Base-by-base conservation (phyloP, 139 green algal genomes). In the Klebsormidium nitens region DNA sequence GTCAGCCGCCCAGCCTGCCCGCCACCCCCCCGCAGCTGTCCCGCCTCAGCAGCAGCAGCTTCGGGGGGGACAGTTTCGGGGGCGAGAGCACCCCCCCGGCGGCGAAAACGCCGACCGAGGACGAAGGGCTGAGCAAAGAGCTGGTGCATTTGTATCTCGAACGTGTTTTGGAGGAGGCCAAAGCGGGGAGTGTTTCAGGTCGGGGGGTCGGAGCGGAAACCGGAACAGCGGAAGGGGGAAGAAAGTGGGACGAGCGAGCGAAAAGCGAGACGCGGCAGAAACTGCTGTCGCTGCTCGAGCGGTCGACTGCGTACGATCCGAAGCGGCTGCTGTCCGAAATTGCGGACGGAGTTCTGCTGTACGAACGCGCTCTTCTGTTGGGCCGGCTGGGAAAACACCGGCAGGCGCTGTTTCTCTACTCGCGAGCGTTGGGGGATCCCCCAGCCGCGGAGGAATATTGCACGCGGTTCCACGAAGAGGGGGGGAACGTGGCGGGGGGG, bases 91-190 rank as follows among this genome's bases (percentile, higher is more conserved):
- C n/a, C n/a, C n/a, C n/a, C n/a, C n/a, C n/a, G n/a, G n/a, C n/a
- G n/a, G n/a, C n/a, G n/a, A n/a, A n/a, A n/a, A n/a, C n/a, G n/a
- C n/a, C n/a, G n/a, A n/a, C n/a, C n/a, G n/a, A n/a, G n/a, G n/a
- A n/a, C n/a, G n/a, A n/a, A n/a, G n/a, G n/a, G n/a, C n/a, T n/a
- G n/a, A n/a, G n/a, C n/a, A n/a, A n/a, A n/a, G n/a, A n/a, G n/a
- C n/a, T n/a, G n/a, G n/a, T n/a, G n/a, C 74, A 83, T 11, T 85
- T 93, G 40, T 94, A 95, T 77, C 64, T 95, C 58, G 71, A 81
- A 34, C 64, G 75, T 31, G 59, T 79, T 0, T 63, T 88, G 38
- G 52, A 83, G 42, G 59, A 77, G 6, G 34, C 48, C 36, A n/a
- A 35, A 23, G 23, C 23, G 23, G 23, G 46, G 23, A 55, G 46